Evolutionary conservation across 2,329 filamentous ascomycete genomes (phyloP).

Genomic region (Cadophora sp.): DNA sequence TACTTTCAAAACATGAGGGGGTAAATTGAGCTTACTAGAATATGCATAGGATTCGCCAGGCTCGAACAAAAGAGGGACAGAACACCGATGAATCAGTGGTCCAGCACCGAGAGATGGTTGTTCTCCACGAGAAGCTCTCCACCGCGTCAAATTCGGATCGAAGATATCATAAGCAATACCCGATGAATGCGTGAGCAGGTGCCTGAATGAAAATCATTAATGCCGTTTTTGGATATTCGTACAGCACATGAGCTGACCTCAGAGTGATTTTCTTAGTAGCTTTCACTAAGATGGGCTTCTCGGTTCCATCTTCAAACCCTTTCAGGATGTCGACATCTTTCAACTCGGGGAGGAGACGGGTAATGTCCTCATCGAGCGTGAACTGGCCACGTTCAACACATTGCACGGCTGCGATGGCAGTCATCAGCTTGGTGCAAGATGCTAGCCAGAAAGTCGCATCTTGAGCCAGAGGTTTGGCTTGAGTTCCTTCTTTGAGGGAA

Average conservation of each 20-base stretch:
- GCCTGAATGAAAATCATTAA: background rate
- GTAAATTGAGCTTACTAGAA: slow-evolving; percentile 38
- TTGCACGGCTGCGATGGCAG: slow-evolving; percentile 59
- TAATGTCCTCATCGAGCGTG: slow-evolving; percentile 53
- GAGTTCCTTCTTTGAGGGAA: background rate
- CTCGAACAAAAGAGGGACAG: slow-evolving; percentile 63
- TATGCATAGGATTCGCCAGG: slow-evolving; percentile 69
- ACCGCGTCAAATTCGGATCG: slow-evolving; percentile 20
- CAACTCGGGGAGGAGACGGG: slow-evolving; percentile 34
- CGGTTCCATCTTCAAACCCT: slow-evolving; percentile 52
- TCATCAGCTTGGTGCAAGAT: slow-evolving; percentile 63
- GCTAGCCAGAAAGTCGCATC: slow-evolving; percentile 56
- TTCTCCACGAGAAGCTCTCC: slow-evolving; percentile 12
- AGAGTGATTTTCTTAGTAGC: slow-evolving; percentile 36
- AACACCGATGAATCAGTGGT: slow-evolving; percentile 13
- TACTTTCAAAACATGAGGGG: background rate
- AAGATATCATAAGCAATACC: slow-evolving; percentile 35
- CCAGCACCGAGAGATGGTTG: background rate
- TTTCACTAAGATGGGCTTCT: slow-evolving; percentile 26
- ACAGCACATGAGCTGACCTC: slow-evolving; percentile 24
- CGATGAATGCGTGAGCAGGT: slow-evolving; percentile 38
- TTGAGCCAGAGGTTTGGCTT: background rate
- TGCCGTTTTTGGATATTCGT: background rate
- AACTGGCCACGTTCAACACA: slow-evolving; percentile 59
- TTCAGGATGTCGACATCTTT: slow-evolving; percentile 36